A percentile compares a stretch with the other conserved stretches of the same genome.
These are phyloP conservation scores for Fusarium lateritium DNA, from an alignment of 2,329 filamentous ascomycete genomes.

Conservation along the genomic window DNA sequence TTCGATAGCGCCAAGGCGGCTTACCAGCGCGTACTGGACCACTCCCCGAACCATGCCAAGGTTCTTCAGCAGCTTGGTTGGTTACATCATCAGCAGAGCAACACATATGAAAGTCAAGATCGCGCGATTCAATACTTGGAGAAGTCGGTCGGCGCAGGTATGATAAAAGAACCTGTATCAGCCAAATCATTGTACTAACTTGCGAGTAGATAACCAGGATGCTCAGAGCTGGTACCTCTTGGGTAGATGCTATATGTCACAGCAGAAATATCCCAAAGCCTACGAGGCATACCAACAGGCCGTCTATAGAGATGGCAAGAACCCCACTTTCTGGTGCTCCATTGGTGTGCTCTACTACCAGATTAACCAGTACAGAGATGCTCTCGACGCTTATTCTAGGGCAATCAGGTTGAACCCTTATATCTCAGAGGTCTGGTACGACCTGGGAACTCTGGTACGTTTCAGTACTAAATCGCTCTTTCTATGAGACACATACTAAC, in stretches of 20 bases:
- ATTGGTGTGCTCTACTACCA: constrained; percentile 99
- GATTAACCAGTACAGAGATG: constrained; percentile 99
- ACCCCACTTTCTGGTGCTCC: constrained; percentile 99
- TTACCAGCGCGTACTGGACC: constrained; percentile 92
- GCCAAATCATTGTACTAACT: constrained; percentile 7
- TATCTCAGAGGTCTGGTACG: constrained; percentile 99
- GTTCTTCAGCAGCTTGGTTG: constrained; percentile 97
- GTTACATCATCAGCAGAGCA: constrained; percentile 97
- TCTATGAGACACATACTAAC: constrained; percentile 49
- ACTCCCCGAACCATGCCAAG: constrained; percentile 96
- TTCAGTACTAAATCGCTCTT: neutral
- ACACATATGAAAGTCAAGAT: constrained; percentile 91
- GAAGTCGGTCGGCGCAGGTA: constrained; percentile 94
- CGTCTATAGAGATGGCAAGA: constrained; percentile 96
- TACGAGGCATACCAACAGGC: constrained; percentile 99
- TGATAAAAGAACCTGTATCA: constrained; percentile 51
- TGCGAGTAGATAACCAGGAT: constrained; percentile 84
- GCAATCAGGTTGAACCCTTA: constrained; percentile 97
- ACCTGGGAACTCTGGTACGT: constrained; percentile 92
- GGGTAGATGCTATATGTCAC: constrained; percentile 98
- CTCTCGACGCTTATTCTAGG: constrained; percentile 95
- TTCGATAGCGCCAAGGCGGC: constrained; percentile 94
- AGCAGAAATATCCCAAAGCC: constrained; percentile 98
- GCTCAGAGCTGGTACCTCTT: constrained; percentile 99
- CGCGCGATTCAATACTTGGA: constrained; percentile 97